Evolutionary conservation across 225 moss, liverwort and hornwort genomes (phyloP).

Genomic region (Takakia lepidozioides): DNA sequence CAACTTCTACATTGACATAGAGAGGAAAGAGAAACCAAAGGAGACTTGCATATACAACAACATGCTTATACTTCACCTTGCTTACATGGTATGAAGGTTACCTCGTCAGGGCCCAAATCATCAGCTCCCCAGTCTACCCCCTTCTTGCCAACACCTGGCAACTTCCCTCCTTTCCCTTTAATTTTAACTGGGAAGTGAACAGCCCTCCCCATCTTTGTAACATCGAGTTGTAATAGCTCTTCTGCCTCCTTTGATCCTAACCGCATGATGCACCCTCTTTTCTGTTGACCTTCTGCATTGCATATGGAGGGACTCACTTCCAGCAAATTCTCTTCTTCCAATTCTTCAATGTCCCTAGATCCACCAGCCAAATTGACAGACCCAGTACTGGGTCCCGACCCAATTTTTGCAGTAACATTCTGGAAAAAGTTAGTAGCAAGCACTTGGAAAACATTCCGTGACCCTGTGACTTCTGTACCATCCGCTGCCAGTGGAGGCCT

Average conservation of each 20-base stretch:
- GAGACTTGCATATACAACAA: too few relatives aligned
- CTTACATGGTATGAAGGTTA: slow-evolving; percentile 20
- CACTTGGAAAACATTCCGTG: neutral
- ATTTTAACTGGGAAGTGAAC: slow-evolving; percentile 30
- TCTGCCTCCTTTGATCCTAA: slow-evolving; percentile 74
- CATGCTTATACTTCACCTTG: too few relatives aligned
- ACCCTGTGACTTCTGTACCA: too few relatives aligned
- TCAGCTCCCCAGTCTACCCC: slow-evolving; percentile 59
- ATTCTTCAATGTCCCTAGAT: slow-evolving; percentile 10
- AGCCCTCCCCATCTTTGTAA: slow-evolving; percentile 57
- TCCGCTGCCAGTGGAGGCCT: too few relatives aligned
- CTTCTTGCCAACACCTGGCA: slow-evolving; percentile 22
- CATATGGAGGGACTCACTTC: slow-evolving; percentile 12
- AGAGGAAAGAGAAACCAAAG: too few relatives aligned
- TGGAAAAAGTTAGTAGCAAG: slow-evolving; percentile 9
- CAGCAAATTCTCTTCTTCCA: slow-evolving; percentile 15
- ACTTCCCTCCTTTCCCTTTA: slow-evolving; percentile 16
- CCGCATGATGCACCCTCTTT: slow-evolving; percentile 44
- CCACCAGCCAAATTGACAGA: too few relatives aligned
- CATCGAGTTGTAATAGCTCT: slow-evolving; percentile 61
- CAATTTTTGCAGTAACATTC: slow-evolving; percentile 12
- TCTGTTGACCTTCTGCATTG: slow-evolving; percentile 13
- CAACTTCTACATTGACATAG: too few relatives aligned
- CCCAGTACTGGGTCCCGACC: slow-evolving; percentile 8
- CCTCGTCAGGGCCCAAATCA: slow-evolving; percentile 92